Percentiles rank a stretch among this genome's conserved stretches.
Evolutionary conservation across 306 rosid genomes (phyloP).

Genomic region (Parietaria judaica): DNA sequence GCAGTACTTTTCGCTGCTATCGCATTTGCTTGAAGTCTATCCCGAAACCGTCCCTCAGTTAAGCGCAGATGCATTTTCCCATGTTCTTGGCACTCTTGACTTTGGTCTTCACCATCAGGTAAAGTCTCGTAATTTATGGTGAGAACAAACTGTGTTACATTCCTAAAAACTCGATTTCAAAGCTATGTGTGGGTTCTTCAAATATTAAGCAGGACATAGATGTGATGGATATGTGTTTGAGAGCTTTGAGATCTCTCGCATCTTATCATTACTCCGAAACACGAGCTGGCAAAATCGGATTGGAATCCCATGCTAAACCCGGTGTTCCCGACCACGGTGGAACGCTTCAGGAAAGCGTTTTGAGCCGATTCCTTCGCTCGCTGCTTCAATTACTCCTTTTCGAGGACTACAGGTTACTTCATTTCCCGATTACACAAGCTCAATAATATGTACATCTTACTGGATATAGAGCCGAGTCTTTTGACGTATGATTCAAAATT

Average conservation of each 20-base stretch:
- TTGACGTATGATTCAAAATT: too few relatives aligned
- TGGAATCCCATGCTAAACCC: conserved; percentile 53
- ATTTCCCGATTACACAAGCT: too few relatives aligned
- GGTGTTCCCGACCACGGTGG: conserved; percentile 48
- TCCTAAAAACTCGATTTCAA: not conserved
- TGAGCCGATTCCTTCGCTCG: conserved; percentile 75
- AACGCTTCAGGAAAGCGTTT: conserved; percentile 67
- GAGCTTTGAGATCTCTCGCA: conserved; percentile 84
- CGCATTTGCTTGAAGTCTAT: conserved; percentile 88
- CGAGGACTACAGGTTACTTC: conserved; percentile 73
- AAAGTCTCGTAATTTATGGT: not conserved
- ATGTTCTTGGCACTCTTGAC: conserved; percentile 76
- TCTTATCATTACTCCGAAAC: conserved; percentile 72
- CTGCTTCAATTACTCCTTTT: conserved; percentile 79
- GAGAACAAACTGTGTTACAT: not conserved
- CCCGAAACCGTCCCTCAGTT: conserved; percentile 90
- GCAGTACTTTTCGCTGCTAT: conserved; percentile 89
- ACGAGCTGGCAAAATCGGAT: conserved; percentile 53
- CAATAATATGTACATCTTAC: too few relatives aligned
- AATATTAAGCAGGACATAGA: conserved; percentile 58
- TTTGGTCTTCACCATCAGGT: conserved; percentile 95
- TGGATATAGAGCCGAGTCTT: too few relatives aligned
- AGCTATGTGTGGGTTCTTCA: conserved; percentile 2
- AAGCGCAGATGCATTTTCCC: conserved; percentile 60
- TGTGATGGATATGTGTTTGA: conserved; percentile 72